Conservation (phyloP, 2,329 filamentous ascomycete genomes). For the Talaromyces amestolkiae region DNA sequence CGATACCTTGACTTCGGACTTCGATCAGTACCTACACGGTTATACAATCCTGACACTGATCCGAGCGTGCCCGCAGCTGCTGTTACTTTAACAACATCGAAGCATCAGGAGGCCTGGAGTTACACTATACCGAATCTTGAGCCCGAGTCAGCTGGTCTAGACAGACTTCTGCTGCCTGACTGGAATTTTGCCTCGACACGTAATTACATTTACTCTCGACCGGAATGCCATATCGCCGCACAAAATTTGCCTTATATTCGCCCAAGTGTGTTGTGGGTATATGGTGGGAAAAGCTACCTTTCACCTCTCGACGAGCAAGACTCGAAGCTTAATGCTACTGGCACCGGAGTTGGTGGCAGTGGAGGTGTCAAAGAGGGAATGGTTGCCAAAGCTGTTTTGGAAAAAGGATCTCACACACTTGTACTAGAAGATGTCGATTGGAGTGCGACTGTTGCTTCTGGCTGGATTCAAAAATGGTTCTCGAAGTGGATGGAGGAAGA, state of each 20-base stretch:
- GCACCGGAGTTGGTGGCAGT: conserved; percentile 26
- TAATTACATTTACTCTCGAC: conserved; percentile 19
- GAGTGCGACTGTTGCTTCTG: conserved; percentile 21
- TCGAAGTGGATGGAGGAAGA: conserved; percentile 23
- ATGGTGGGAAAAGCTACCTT: conserved; percentile 23
- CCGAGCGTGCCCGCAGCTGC: conserved; percentile 14
- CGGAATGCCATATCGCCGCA: conserved; percentile 22
- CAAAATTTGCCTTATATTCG: conserved; percentile 25
- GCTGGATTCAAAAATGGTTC: conserved; percentile 24
- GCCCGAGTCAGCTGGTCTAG: conserved; percentile 6
- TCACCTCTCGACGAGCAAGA: conserved; percentile 22
- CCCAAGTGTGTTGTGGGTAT: conserved; percentile 27
- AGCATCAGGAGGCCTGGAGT: conserved; percentile 10
- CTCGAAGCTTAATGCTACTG: conserved; percentile 23
- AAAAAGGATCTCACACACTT: conserved; percentile 19
- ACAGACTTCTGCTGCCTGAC: conserved; percentile 1
- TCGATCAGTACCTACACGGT: conserved; percentile 20
- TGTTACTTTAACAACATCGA: conserved; percentile 23
- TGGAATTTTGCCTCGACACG: conserved; percentile 20
- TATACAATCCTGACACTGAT: conserved; percentile 18
- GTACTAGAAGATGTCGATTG: conserved; percentile 23
- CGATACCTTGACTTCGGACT: conserved; percentile 18
- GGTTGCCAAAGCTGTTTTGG: conserved; percentile 15
- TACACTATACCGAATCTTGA: neutral
- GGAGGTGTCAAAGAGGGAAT: conserved; percentile 20